Percentiles rank a stretch among this genome's conserved stretches.
Conservation (phyloP, 495 filamentous ascomycete species). For the Annulohypoxylon bovei region DNA sequence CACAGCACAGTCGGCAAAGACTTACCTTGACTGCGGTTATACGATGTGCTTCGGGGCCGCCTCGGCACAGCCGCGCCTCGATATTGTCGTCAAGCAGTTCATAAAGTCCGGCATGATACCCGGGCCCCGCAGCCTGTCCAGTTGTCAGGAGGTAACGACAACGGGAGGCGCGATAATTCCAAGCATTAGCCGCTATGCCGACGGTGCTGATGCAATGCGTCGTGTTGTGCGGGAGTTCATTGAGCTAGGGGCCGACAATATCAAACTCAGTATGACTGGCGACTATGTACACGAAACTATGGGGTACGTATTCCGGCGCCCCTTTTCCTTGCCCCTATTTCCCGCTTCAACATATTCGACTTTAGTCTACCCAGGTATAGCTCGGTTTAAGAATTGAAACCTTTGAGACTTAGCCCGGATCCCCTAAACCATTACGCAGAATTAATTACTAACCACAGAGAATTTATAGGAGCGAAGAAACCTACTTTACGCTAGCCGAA, state of each 20-base stretch:
- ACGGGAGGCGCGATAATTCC: constrained; percentile 5
- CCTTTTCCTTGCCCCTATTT: background rate
- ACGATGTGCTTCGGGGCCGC: constrained; percentile 22
- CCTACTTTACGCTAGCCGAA: constrained; percentile 13
- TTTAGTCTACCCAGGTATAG: too few relatives aligned
- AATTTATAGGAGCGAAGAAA: constrained; percentile 7
- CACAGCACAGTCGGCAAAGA: constrained; percentile 9
- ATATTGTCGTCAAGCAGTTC: constrained; percentile 9
- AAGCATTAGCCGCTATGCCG: background rate
- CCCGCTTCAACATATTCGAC: background rate
- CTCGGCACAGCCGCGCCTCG: constrained; percentile 15
- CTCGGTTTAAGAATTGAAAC: too few relatives aligned
- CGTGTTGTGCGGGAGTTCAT: constrained; percentile 7
- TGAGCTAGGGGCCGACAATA: constrained; percentile 12
- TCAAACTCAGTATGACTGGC: constrained; percentile 18
- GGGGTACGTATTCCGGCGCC: constrained; percentile 4
- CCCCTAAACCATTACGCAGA: background rate
- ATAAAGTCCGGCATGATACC: constrained; percentile 6
- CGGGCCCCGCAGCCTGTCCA: background rate
- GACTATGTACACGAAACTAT: constrained; percentile 15
- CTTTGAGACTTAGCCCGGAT: background rate
- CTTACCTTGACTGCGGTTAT: constrained; percentile 16
- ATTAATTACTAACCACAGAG: background rate
- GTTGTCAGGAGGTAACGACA: background rate
- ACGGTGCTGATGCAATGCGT: constrained; percentile 12